Percentiles rank a stretch among this genome's conserved stretches.
phyloP scores from a whole-genome alignment of 2,329 filamentous ascomycete species.

The Pestalotiopsis fici region DNA sequence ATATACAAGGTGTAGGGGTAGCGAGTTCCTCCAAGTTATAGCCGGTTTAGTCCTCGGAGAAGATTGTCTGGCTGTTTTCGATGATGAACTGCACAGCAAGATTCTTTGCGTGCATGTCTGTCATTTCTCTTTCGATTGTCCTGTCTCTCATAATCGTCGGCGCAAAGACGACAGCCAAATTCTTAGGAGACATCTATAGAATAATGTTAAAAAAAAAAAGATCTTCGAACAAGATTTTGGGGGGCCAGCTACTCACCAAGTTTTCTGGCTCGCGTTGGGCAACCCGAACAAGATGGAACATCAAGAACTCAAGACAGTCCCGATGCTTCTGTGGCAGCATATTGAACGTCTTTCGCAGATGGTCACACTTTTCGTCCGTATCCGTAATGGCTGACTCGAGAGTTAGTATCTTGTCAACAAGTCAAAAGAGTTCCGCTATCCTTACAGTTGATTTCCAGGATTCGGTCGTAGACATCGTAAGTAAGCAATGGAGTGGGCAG shows the following conservation, averaged over 20 bases:
- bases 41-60: conserved; percentile 47
- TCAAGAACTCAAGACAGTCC: conserved; percentile 88
- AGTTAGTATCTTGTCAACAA: conserved; percentile 10
- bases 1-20: conserved; percentile 23
- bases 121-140: conserved; percentile 91
- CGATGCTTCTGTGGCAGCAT: conserved; percentile 81
- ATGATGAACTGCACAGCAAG: conserved; percentile 89
- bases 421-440: conserved; percentile 13
- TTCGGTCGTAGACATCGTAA: conserved; percentile 86
- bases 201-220: conserved; percentile 21
- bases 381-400: conserved; percentile 59
- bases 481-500: conserved; percentile 87
- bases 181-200: conserved; percentile 86
- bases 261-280: conserved; percentile 83
- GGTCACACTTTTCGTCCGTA: conserved; percentile 66
- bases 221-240: background rate
- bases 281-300: conserved; percentile 90
- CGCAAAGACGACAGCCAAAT: conserved; percentile 94
- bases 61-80: conserved; percentile 84
- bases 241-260: conserved; percentile 56
- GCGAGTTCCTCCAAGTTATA: background rate
- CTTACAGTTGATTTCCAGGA: conserved; percentile 80
- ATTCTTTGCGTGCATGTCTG: conserved; percentile 93
- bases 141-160: conserved; percentile 95
- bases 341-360: conserved; percentile 73